These are phyloP conservation scores for Fragaria iinumae DNA, from an alignment of 306 rosid species.

Conservation along the genomic window DNA sequence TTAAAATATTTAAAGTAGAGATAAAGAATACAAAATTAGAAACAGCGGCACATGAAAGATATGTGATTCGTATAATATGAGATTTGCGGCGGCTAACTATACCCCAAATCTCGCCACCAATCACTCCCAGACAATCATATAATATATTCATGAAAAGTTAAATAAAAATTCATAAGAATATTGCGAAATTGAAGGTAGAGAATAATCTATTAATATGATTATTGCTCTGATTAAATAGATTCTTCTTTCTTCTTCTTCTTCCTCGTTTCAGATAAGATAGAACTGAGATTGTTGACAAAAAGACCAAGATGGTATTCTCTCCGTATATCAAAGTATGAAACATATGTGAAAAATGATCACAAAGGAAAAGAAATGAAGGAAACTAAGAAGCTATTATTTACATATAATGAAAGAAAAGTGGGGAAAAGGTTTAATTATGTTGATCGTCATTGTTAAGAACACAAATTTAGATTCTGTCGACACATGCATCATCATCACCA, in stretches of 20 bases:
- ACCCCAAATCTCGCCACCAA: constrained; percentile 87
- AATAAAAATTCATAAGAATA: not conserved
- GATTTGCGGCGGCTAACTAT: constrained; percentile 68
- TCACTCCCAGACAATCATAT: constrained; percentile 54
- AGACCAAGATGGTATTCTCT: not conserved
- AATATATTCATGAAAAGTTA: not conserved
- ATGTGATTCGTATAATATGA: constrained; percentile 36
- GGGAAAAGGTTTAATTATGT: constrained; percentile 27
- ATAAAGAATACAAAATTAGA: not conserved
- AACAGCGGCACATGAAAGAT: constrained; percentile 41
- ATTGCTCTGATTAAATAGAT: not conserved
- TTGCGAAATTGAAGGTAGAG: not conserved
- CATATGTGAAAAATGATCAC: constrained; percentile 16
- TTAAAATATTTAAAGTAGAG: too few species aligned
- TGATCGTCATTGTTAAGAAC: constrained; percentile 45
- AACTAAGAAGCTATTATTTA: constrained; percentile 46
- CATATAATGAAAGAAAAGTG: constrained; percentile 35
- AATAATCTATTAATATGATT: not conserved
- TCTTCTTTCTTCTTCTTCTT: not conserved
- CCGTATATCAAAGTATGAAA: constrained; percentile 19
- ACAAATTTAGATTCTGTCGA: constrained; percentile 29
- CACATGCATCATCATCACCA: constrained; percentile 35
- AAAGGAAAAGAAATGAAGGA: not conserved
- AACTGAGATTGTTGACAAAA: not conserved
- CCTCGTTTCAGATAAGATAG: constrained; percentile 6